Base-by-base conservation (phyloP, 768 basidiomycete genomes). In the Rhodocollybia butyracea region DNA sequence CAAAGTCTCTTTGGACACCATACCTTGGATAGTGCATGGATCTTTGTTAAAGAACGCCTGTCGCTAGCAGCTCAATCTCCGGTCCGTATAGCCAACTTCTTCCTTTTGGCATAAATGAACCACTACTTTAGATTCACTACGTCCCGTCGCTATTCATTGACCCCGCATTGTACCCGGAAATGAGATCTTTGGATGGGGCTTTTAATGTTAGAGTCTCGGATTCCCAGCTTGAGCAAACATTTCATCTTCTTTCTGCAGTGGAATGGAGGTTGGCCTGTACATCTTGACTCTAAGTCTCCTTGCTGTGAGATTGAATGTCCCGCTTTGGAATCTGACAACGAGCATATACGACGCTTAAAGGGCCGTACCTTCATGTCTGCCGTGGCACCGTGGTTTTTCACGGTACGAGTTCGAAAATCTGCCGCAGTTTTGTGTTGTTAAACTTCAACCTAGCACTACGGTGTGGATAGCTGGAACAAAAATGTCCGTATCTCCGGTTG, bases 301-400 rank as follows among this genome's bases (percentile, higher is more conserved):
- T 36, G 61, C 39, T 22, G 41, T 47, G 52, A 70, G 21, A 63
- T 69, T 32, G 59, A 66, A 36, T 57, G 59, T 6, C 42, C 62
- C 24, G 10, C 13, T 29, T 57, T 65, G 26, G 63, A 72, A n/a
- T 60, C 66, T 2, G 64, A 66, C 51, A 22, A 42, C 4, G 24
- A 61, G 15, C 56, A 64, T 36, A 45, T 64, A 10, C 31, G 13
- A 34, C 30, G 60, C 47, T 57, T 64, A 1, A 42, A 56, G 15
- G 55, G 59, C 17, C 56, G 57, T 36, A 60, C 62, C 1, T 61
- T 60, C 60, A 66, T 66, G 63, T 60, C 64, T 2, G 67, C 72
- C 1, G 77, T 83, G 29, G 78, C 79, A 5, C 81, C 82, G 12
- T 77, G 76, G 74, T 84, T 83, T 73, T 84, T 78, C 71, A 81